Evolutionary conservation across 169 alveolate genomes (phyloP), one percentile per base, ranked within the genome.

Genomic region (Eimeria sp.): DNA sequence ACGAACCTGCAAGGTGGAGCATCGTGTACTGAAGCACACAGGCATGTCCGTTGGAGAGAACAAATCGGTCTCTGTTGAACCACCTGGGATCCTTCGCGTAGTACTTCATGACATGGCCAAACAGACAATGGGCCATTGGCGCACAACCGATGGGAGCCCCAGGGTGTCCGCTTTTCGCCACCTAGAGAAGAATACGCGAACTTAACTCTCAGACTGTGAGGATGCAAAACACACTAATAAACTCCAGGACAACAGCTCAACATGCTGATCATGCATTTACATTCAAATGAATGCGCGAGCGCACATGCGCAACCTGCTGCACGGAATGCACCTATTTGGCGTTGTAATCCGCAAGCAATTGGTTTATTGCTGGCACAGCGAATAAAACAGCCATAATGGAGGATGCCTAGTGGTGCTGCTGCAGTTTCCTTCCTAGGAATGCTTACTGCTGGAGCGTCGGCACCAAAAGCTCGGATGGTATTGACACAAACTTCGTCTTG

Each of bases 111-210:
- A 95, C 96, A 76, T 97, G 95, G 89, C 97, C 98, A 96, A 97
- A 98, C 87, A 98, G 92, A 18, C 97, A 97, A 82, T 98, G 98
- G 58, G 98, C 98, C 96, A 97, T 96, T 49, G 98, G 98, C 34
- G 99, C 98, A 96, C 98, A 97, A 30, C 98, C 99, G 80, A 98
- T 97, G 25, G 99, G 99, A 47, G 99, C 98, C 43, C 99, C 99
- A 63, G 98, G 98, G 88, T 98, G 98, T 13, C 98, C 98, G 78
- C 98, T 96, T 65, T 97, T 97, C 61, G 98, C 98, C 22, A 75
- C 72, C 96, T 97, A 83, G 49, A 96, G 5, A 61, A 16, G 89
- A 83, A 89, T 25, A 30, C 10, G 30, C 51, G 4, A 49, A 9
- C 40, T 34, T 34, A 34, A 34, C 40, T 34, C 40, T 22, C 86